Base-by-base conservation (phyloP, 805 yeast species). In the Candida namnaoensis region DNA sequence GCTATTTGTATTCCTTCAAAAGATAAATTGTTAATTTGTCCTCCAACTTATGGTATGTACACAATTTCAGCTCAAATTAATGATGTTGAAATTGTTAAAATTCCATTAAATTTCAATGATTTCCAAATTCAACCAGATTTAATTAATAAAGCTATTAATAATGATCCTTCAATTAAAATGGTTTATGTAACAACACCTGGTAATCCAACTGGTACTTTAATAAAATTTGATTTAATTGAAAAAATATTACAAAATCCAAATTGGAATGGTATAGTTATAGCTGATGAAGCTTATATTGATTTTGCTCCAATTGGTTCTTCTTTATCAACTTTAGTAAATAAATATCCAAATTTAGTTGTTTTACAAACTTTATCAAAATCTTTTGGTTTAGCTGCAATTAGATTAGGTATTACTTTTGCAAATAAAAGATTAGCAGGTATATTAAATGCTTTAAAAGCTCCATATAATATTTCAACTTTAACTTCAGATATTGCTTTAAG, bases 1-100 rank as follows among this genome's bases (percentile, higher is more conserved):
- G 86, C 95, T 41, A 74, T 83, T 41, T 86, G 96, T 55, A 67
- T 62, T 5, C 99, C 99, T 3, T 85, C 84, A 3, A 71, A 68
- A 47, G 96, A 90, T 45, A 91, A 88, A 58, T 63, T 93, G 56
- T 64, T 93, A 51, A 77, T 78, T 2, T 81, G 95, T 60, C 96
- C 98, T 3, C 98, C 99, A 36, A 93, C 99, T 0, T 93, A 93
- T 57, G 97, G 98, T 7, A 93, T 93, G 99, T 93, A 93, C 69
- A 66, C 84, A 5, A 90, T 93, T 32, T 83, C 95, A 57, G 95
- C 97, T 2, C 76, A 78, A 27, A 83, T 93, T 44, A 93, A 93
- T 56, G 98, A 93, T 53, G 85, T 91, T 9, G 86, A 71, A 26
- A 69, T 85, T 34, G 87, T 78, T 13, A 70, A 74, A 45, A 90